Base-by-base conservation (phyloP, 1,284 basidiomycete species). In the Ceratobasidium sp. region DNA sequence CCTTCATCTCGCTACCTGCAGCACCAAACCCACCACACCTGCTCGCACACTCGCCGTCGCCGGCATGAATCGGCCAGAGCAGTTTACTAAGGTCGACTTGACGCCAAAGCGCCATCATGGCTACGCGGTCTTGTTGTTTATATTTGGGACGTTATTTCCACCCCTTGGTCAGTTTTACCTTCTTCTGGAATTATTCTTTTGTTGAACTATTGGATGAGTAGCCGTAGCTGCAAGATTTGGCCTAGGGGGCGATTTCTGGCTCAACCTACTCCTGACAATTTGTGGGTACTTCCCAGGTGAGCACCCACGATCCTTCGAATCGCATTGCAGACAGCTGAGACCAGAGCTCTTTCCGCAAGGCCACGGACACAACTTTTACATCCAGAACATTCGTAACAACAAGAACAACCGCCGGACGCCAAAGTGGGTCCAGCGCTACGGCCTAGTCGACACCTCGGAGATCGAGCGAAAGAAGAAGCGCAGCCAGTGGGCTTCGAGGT, bases 221-320 rank as follows among this genome's bases (percentile, higher is more conserved):
- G 97, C 97, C 75, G 95, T 99, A 49, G 93, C 95, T 38, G 91
- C 95, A 32, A 88, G 97, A 73, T 99, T 99, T 82, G 97, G 97
- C 32, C 89, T 98, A 77, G 96, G 95, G 4, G 83, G 82, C 52
- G 97, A 98, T 82, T 97, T 98, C 82, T 96, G 93, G 87, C 84
- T 98, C 78, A 99, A 99, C 81, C 81, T 95, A 21, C 79, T 98
- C 77, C 82, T 97, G 63, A 98, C 95, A 38, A 87, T 98, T 73
- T 91, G 89, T 80, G 97, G 97, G 8, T 98, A 95, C 81, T 91
- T 95, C 76, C 93, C 93, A 73, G 93, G 94, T 94, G 75, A 66
- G 88, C 81, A 21, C 18, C 13, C 32, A 35, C 70, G 41, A 32
- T 47, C 44, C 35, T 21, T 26, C 32, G n/a, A 58, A 66, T 71